Base-by-base conservation (phyloP, 768 basidiomycete species). In the Lactifluus piperatus region DNA sequence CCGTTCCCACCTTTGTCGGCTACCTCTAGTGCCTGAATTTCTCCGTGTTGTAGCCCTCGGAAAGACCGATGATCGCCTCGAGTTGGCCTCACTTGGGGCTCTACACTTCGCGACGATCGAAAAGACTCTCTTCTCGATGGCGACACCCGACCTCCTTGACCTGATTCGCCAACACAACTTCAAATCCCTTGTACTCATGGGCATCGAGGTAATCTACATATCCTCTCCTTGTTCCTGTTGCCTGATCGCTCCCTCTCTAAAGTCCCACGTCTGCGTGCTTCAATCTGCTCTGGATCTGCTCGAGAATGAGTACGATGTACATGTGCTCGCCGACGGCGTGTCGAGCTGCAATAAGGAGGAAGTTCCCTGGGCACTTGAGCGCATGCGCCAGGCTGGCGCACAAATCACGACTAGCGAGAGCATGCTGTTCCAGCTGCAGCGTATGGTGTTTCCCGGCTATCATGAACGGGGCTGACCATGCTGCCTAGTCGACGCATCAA, bases 261-360 rank as follows among this genome's bases (percentile, higher is more conserved):
- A 94, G 92, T 81, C 88, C 16, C 94, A 95, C 66, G 83, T 97
- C 60, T 97, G 94, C 67, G 82, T 95, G 9, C 77, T 93, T 6
- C 93, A 95, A 70, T 89, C 91, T 0, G 78, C 85, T 0, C 73
- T 94, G 18, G 84, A 87, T 60, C 77, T 95, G 13, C 70, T 87
- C 3, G 67, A 75, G 45, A 63, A 30, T 0, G 75, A 75, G 0
- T 79, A 77, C 45, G 69, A 77, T 58, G 82, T 88, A 6, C 81
- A 88, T 69, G 77, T 94, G 39, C 73, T 92, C 24, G 90, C 88
- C 1, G 93, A 97, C 67, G 91, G 85, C 16, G 84, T 94, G 16
- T 91, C 89, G 2, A 88, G 86, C 30, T 85, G 81, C 64, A 91
- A 93, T 72, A 76, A 77, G 48, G 85, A 85, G 62, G 94, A 97